phyloP scores from a whole-genome alignment of 768 basidiomycete species.

The Royoungia palumana region DNA sequence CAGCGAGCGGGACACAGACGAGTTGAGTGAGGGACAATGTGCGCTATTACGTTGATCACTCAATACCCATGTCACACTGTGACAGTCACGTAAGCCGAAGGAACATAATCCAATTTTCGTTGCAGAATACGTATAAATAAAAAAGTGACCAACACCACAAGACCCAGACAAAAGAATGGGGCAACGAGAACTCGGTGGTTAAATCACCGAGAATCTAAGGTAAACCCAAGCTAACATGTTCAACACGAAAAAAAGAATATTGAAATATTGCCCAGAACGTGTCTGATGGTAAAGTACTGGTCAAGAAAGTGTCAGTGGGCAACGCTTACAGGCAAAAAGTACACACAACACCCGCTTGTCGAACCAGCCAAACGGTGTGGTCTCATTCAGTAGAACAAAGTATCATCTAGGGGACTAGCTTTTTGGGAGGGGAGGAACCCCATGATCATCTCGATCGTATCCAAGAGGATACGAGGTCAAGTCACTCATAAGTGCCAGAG shows the following conservation, averaged over 20 bases:
- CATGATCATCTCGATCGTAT: conserved; percentile 49
- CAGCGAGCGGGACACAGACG: conserved; percentile 1
- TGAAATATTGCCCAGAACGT: conserved; percentile 2
- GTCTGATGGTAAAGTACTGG: conserved; percentile 7
- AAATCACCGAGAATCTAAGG: neutral
- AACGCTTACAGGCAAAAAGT: conserved; percentile 26
- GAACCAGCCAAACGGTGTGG: conserved; percentile 28
- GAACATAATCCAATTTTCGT: neutral
- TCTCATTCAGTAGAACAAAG: conserved; percentile 7
- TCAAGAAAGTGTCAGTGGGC: conserved; percentile 16
- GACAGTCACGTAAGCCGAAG: neutral
- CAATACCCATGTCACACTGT: conserved; percentile 21
- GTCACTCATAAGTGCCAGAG: conserved; percentile 78
- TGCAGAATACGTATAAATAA: conserved; percentile 17
- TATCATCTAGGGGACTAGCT: conserved; percentile 13
- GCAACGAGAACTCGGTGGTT: neutral
- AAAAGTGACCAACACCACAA: conserved; percentile 6
- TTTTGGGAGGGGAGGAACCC: conserved; percentile 25
- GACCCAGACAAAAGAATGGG: conserved; percentile 12
- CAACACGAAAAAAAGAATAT: conserved; percentile 6
- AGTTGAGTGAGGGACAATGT: conserved; percentile 14
- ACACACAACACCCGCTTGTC: conserved; percentile 25
- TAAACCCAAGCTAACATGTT: conserved; percentile 1
- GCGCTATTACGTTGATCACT: conserved; percentile 20
- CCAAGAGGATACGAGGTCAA: conserved; percentile 80